Base-by-base conservation (phyloP, 2,329 filamentous ascomycete species). In the Ophiostoma himal-ulmi region DNA sequence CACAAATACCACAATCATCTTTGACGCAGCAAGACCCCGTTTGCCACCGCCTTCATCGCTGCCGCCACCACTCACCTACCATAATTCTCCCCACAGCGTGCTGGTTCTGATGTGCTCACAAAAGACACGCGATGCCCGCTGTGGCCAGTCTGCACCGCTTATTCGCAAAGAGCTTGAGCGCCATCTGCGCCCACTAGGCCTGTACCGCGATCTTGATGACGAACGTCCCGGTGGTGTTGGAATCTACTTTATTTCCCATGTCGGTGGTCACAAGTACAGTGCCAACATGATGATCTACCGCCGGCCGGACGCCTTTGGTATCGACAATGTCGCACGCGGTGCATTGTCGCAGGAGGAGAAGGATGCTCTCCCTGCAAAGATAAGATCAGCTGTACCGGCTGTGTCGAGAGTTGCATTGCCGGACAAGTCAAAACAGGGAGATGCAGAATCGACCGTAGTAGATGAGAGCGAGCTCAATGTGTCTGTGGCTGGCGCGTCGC, bases 251-350 rank as follows among this genome's bases (percentile, higher is more conserved):
- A 96, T 98, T 77, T 94, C 89, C 75, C 95, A 99, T 77, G 93
- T 97, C 2, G 95, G 95, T 37, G 95, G 95, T 0, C 95, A 99
- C 83, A 97, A 97, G 82, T 98, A 96, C 81, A 89, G 90, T 66
- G 95, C 95, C 37, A 99, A 99, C 76, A 88, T 98, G 75, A 91
- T 99, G 83, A 84, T 99, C 1, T 98, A 99, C 79, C 86, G 95
- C 11, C 85, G 85, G 69, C 83, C 82, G 7, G 82, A 88, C 75
- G 83, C 86, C 0, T 88, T 87, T 76, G 85, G 85, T 0, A 75
- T 85, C 60, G 85, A 87, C 70, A 70, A 22, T 22, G 83, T 84
- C 62, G 78, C 75, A 77, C 78, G 78, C 74, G 80, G 68, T 22
- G 79, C 72, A 75, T 75, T 78, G 68, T 74, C 79, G 39, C 75